Evolutionary conservation across 495 filamentous ascomycete species (phyloP).

Genomic region (Talaromyces nanjingensis): DNA sequence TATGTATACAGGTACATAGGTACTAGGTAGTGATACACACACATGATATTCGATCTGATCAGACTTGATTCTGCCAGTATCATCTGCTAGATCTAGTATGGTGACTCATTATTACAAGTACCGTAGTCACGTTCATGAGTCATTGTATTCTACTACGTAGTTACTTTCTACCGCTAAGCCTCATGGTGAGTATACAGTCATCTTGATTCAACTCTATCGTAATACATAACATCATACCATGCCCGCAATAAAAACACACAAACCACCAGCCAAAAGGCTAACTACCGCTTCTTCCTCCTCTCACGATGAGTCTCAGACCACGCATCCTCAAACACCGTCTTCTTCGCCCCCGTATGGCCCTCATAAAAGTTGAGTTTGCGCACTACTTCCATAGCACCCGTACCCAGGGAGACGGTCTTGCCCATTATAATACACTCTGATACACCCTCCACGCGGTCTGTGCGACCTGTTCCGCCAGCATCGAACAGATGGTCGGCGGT

Average conservation of each 20-base stretch:
- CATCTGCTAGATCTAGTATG: not conserved
- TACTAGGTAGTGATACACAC: no score
- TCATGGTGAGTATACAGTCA: not conserved
- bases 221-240: not conserved
- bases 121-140: not conserved
- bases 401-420: slow-evolving; percentile 83
- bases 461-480: slow-evolving; percentile 82
- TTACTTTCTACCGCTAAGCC: no score
- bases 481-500: slow-evolving; percentile 97
- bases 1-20: no score
- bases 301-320: slow-evolving; percentile 32
- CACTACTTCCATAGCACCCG: slow-evolving; percentile 85
- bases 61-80: not conserved
- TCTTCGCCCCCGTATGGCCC: slow-evolving; percentile 53
- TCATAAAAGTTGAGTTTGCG: slow-evolving; percentile 62
- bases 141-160: not conserved
- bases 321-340: slow-evolving; percentile 69
- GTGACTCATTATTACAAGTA: not conserved
- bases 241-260: not conserved
- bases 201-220: not conserved
- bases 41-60: not conserved
- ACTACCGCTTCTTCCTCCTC: not conserved
- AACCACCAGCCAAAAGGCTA: no score
- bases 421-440: slow-evolving; percentile 98
- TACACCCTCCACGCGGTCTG: slow-evolving; percentile 83